Evolutionary conservation across 2,329 filamentous ascomycete genomes (phyloP).

Genomic region (Neospermospora avenae): DNA sequence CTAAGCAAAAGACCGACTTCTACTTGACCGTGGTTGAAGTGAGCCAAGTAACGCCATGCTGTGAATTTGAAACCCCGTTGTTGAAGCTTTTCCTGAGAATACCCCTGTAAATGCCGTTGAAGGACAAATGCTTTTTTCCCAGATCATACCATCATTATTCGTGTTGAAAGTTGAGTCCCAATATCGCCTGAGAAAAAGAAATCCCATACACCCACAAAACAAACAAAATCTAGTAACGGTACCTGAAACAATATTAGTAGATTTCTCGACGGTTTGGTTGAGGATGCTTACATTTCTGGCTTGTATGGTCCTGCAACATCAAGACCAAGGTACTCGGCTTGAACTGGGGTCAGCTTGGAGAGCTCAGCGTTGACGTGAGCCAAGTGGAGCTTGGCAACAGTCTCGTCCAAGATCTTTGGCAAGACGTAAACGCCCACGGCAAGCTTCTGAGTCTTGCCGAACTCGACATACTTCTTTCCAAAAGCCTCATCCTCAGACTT

Average conservation of each 20-base stretch:
- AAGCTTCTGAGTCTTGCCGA: constrained; percentile 88
- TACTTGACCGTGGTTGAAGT: constrained; percentile 40
- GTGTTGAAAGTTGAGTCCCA: constrained; percentile 36
- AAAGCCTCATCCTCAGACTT: constrained; percentile 88
- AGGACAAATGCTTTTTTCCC: constrained; percentile 53
- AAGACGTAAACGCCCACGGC: constrained; percentile 91
- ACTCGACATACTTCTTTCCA: constrained; percentile 92
- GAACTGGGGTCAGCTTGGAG: constrained; percentile 75
- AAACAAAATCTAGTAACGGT: constrained; percentile 36
- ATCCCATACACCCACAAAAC: constrained; percentile 14
- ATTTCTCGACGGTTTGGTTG: not conserved
- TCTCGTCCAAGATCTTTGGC: constrained; percentile 98
- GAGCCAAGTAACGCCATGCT: constrained; percentile 39
- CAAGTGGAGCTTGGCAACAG: constrained; percentile 92
- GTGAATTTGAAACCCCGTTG: constrained; percentile 32
- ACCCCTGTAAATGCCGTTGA: constrained; percentile 54
- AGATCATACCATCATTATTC: constrained; percentile 58
- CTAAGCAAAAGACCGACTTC: constrained; percentile 32
- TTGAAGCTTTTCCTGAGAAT: constrained; percentile 36
- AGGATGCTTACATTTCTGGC: constrained; percentile 72
- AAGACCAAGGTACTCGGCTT: constrained; percentile 94
- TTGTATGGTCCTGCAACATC: constrained; percentile 90
- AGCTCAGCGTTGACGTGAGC: constrained; percentile 93
- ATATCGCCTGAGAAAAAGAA: constrained; percentile 25
- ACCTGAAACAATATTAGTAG: constrained; percentile 27